Evolutionary conservation across 2,329 filamentous ascomycete genomes (phyloP).

Genomic region (Cladosporium sp.): DNA sequence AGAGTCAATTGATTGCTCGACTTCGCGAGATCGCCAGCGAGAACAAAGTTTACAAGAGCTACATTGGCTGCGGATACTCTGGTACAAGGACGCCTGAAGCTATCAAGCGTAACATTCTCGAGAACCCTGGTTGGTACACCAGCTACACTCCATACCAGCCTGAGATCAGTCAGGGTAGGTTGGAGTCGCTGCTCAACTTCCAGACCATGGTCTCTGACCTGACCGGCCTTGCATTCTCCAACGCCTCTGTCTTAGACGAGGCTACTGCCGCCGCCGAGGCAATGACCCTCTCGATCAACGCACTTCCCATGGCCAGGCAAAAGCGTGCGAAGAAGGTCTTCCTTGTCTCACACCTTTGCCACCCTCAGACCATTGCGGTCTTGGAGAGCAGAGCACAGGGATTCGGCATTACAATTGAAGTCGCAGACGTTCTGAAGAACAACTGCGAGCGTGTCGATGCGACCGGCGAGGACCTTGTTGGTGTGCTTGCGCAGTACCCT

Average conservation of each 20-base stretch:
- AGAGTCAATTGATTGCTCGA: constrained; percentile 60
- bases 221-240: constrained; percentile 82
- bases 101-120: constrained; percentile 88
- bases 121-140: constrained; percentile 96
- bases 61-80: constrained; percentile 88
- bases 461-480: constrained; percentile 78
- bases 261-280: constrained; percentile 91
- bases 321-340: constrained; percentile 78
- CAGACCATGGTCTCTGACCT: constrained; percentile 90
- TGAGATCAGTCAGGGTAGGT: constrained; percentile 91
- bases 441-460: constrained; percentile 67
- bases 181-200: constrained; percentile 93
- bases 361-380: constrained; percentile 83
- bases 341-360: constrained; percentile 78
- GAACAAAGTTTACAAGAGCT: constrained; percentile 66
- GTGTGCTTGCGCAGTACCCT: constrained; percentile 92
- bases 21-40: constrained; percentile 59
- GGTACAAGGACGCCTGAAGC: constrained; percentile 83
- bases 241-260: constrained; percentile 89
- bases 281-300: constrained; percentile 88
- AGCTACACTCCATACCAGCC: constrained; percentile 97
- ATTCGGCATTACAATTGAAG: constrained; percentile 80
- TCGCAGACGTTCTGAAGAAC: constrained; percentile 70
- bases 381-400: constrained; percentile 83
- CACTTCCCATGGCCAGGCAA: constrained; percentile 68